Percentiles rank a stretch among this genome's conserved stretches.
phyloP scores from a whole-genome alignment of 108 stramenopile genomes.

The Licmophora abbreviata region DNA sequence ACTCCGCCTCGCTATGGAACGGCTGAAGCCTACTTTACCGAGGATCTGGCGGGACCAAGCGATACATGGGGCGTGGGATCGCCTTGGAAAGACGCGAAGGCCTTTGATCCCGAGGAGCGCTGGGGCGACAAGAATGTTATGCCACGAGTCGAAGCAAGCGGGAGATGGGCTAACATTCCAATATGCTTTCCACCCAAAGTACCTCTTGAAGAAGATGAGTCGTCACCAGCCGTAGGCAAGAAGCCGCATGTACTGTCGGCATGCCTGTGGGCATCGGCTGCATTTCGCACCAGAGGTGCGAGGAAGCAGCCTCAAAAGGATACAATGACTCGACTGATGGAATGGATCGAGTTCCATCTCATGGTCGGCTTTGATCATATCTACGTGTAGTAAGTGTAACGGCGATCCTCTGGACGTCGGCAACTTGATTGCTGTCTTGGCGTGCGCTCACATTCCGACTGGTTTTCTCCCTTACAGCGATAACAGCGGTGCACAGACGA shows the following conservation, averaged over 20 bases:
- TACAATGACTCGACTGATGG: constrained; percentile 39
- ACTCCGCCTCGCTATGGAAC: constrained; percentile 34
- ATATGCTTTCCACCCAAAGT: constrained; percentile 46
- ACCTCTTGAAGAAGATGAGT: constrained; percentile 17
- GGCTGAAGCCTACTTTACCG: constrained; percentile 12
- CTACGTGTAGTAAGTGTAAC: constrained; percentile 42
- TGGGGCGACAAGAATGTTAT: constrained; percentile 49
- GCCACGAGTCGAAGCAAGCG: constrained; percentile 60
- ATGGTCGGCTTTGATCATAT: constrained; percentile 49
- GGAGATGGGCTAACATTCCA: constrained; percentile 70
- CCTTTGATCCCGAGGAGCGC: constrained; percentile 34
- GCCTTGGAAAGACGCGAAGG: no score
- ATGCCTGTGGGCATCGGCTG: constrained; percentile 65
- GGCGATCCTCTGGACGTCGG: no score
- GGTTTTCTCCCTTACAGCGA: no score
- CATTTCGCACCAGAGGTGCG: constrained; percentile 53
- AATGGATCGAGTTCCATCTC: constrained; percentile 82
- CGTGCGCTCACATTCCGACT: no score
- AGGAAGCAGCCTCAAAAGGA: constrained; percentile 18
- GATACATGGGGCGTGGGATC: constrained; percentile 9
- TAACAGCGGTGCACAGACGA: constrained; percentile 71
- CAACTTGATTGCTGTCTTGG: no score
- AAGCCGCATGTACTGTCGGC: constrained; percentile 51
- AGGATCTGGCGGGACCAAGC: background rate
- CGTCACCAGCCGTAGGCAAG: constrained; percentile 7